Percentiles rank a stretch among this genome's conserved stretches.
phyloP scores from a whole-genome alignment of 2,329 filamentous ascomycete genomes.

The Rutstroemia sp. region DNA sequence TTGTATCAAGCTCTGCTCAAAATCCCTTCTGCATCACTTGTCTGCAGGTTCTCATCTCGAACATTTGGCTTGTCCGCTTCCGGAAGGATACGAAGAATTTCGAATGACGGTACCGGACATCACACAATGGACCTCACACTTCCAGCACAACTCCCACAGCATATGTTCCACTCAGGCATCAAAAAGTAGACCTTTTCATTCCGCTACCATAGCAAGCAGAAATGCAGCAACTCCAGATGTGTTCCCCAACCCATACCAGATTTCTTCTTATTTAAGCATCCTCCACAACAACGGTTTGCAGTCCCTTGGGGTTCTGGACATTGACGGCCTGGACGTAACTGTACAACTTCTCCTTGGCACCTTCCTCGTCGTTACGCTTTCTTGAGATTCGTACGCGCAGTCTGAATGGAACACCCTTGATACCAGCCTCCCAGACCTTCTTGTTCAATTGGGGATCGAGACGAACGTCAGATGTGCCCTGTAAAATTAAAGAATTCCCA shows the following conservation, averaged over 20 bases:
- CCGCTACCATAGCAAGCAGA: slow-evolving; percentile 25
- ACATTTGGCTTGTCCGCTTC: no score
- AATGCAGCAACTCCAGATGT: slow-evolving; percentile 28
- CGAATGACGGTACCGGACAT: neutral
- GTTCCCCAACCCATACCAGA: slow-evolving; percentile 11
- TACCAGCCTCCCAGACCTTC: slow-evolving; percentile 99
- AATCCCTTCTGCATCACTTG: no score
- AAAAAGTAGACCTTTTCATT: slow-evolving; percentile 27
- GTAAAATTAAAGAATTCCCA: slow-evolving; percentile 21
- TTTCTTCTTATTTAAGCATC: slow-evolving; percentile 41
- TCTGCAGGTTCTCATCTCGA: no score
- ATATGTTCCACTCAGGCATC: slow-evolving; percentile 9
- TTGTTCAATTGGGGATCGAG: slow-evolving; percentile 99
- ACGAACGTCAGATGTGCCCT: slow-evolving; percentile 97
- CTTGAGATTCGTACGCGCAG: slow-evolving; percentile 97
- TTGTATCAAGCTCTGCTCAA: no score
- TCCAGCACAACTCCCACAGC: slow-evolving; percentile 3
- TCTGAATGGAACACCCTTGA: slow-evolving; percentile 98
- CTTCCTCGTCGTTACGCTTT: slow-evolving; percentile 99
- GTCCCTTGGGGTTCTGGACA: slow-evolving; percentile 98
- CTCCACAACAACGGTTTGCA: slow-evolving; percentile 83
- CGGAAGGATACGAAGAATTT: no score
- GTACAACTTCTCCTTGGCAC: slow-evolving; percentile 99
- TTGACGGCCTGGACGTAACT: slow-evolving; percentile 99
- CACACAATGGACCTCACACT: slow-evolving; percentile 7